A percentile compares a stretch with the other conserved stretches of the same genome.
phyloP scores from a whole-genome alignment of 805 yeast species.

The Candida sithepensis region DNA sequence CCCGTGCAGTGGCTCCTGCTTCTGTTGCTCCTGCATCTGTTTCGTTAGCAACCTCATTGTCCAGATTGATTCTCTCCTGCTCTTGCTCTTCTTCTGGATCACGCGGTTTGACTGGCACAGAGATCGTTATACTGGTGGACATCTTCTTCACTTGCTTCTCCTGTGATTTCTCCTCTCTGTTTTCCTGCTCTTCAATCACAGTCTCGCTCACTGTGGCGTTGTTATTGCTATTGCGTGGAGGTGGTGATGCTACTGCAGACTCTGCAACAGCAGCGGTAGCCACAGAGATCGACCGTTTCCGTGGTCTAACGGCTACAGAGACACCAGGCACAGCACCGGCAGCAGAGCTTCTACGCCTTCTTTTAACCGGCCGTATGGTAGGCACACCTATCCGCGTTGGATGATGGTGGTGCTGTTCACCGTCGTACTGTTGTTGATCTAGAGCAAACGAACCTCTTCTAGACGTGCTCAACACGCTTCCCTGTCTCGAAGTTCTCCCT shows the following conservation, averaged over 20 bases:
- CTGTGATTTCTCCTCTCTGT: not conserved
- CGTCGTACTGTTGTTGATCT: constrained; percentile 2
- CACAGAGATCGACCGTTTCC: not conserved
- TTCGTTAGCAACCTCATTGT: not conserved
- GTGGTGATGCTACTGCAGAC: not conserved
- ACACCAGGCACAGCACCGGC: not conserved
- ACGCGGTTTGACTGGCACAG: not conserved
- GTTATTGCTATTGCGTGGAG: no score
- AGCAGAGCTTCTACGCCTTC: constrained; percentile 36
- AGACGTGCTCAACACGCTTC: not conserved
- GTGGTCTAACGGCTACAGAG: not conserved
- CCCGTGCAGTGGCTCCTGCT: not conserved
- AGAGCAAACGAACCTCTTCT: not conserved
- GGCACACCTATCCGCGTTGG: constrained; percentile 14
- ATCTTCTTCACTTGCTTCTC: not conserved
- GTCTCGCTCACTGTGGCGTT: not conserved
- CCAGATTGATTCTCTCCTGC: no score
- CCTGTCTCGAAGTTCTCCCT: not conserved
- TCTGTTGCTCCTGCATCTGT: not conserved
- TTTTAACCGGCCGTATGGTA: constrained; percentile 4
- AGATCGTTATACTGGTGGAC: not conserved
- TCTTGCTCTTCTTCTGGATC: no score
- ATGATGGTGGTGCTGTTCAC: constrained; percentile 5
- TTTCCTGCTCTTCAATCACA: not conserved
- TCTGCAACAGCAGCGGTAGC: not conserved